phyloP scores from a whole-genome alignment of 495 filamentous ascomycete genomes.

The Clohesyomyces aquaticus region DNA sequence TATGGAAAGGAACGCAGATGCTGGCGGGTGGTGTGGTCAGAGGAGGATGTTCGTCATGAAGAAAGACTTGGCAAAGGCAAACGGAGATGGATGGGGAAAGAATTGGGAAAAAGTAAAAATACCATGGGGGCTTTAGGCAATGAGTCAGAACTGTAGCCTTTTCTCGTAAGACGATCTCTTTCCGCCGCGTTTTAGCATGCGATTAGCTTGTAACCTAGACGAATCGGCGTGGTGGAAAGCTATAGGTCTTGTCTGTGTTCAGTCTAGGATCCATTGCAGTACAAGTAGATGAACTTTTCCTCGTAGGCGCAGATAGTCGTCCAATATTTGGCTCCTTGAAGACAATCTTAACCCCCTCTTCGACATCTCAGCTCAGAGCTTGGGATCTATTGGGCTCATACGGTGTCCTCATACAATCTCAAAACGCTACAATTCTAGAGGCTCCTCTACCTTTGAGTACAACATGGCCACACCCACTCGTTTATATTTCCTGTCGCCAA shows the following conservation, averaged over 20 bases:
- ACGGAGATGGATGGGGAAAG: constrained; percentile 14
- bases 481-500: not conserved
- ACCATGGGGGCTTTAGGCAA: not conserved
- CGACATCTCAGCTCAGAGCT: no score
- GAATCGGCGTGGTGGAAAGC: no score
- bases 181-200: not conserved
- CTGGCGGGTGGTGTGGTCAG: constrained; percentile 10
- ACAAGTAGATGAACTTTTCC: no score
- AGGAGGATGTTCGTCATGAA: constrained; percentile 22
- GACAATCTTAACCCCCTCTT: no score
- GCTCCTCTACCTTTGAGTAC: not conserved
- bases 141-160: not conserved
- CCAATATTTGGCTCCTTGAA: no score
- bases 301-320: no score
- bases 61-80: constrained; percentile 8
- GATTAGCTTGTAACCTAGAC: no score
- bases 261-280: no score
- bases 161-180: not conserved
- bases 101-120: constrained; percentile 13
- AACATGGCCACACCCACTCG: not conserved
- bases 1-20: constrained; percentile 1
- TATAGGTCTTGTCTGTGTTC: no score
- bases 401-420: no score
- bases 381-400: no score
- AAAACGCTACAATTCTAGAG: not conserved